Evolutionary conservation across 805 yeast species (phyloP), one percentile per base, ranked within the genome.

Genomic region (Hyphopichia homilentoma): DNA sequence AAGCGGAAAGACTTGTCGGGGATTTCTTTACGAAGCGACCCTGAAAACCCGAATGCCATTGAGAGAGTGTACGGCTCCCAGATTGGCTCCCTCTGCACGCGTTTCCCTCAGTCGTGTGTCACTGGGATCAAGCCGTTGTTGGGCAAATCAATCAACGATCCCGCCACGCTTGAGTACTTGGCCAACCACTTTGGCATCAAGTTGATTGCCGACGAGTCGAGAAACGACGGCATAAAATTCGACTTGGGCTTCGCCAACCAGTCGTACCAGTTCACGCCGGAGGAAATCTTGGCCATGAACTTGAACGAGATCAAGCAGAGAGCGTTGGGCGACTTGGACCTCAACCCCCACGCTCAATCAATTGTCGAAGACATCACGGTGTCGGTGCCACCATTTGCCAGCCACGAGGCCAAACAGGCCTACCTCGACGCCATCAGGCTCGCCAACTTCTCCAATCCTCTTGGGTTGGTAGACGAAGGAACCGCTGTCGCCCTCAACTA

Each of bases 1-100:
- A 86, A 88, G 59, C 72, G 98, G 36, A 93, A 93, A 54, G 97
- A 90, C 48, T 66, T 80, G 4, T 73, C 89, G 4, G 96, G 94
- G 1, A 46, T 93, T 8, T 80, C 84, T 1, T 67, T 89, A 39
- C 73, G 79, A 32, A 55, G 64, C 1, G 55, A 35, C 25, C 48
- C 56, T 34, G 33, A 33, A 15, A 61, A 43, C 0, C 41, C 43
- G 12, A 45, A 60, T 5, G 64, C 65, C 18, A 38, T 82, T 11
- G 90, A 84, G 49, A 71, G 97, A 45, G 62, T 77, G 1, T 87
- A 79, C 52, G 97, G 97, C 3, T 74, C 86, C 1, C 72, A 79
- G n/a, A 83, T 88, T 1, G 68, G 76, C 13, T 70, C 84, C 0
- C 64, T 81, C 22, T 79, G 84, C 35, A 70, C 88, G 4, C 69